Evolutionary conservation across 1,284 basidiomycete genomes (phyloP).

Genomic region (Cerioporus squamosus): DNA sequence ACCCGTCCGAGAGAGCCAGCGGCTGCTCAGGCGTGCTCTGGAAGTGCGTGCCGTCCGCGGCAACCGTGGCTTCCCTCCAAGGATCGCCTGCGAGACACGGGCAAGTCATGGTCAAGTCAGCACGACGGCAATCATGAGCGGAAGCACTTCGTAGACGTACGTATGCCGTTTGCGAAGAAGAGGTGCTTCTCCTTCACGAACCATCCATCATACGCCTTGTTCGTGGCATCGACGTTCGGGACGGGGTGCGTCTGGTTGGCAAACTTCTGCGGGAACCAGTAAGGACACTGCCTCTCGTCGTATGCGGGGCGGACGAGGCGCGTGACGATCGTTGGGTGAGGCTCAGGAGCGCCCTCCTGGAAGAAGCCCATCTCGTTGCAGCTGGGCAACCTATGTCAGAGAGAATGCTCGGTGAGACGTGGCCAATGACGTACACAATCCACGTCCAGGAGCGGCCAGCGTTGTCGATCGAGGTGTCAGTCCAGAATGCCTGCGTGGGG

Average conservation of each 20-base stretch:
- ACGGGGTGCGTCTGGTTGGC: conserved; percentile 33
- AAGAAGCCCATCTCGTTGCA: conserved; percentile 74
- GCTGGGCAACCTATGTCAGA: conserved; percentile 34
- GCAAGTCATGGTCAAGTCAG: not conserved
- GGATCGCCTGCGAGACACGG: conserved; percentile 55
- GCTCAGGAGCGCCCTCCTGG: conserved; percentile 61
- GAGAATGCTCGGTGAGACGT: not conserved
- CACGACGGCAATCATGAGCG: not conserved
- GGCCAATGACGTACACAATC: conserved; percentile 50
- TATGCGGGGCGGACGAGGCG: conserved; percentile 63
- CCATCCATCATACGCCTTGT: conserved; percentile 65
- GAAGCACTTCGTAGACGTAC: conserved; percentile 24
- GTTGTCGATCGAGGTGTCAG: conserved; percentile 57
- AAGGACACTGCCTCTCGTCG: conserved; percentile 67
- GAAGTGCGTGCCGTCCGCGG: conserved; percentile 54
- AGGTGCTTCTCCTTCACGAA: conserved; percentile 57
- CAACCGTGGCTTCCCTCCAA: conserved; percentile 73
- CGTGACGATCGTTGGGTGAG: conserved; percentile 57
- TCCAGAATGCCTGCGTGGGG: conserved; percentile 49
- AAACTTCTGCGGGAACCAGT: conserved; percentile 64
- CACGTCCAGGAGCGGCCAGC: conserved; percentile 59
- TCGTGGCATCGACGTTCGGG: conserved; percentile 46
- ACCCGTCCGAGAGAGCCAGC: conserved; percentile 61
- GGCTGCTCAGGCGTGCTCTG: conserved; percentile 56
- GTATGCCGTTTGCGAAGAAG: conserved; percentile 68